phyloP scores from a whole-genome alignment of 805 yeast genomes.

The Myxozyma udenii region DNA sequence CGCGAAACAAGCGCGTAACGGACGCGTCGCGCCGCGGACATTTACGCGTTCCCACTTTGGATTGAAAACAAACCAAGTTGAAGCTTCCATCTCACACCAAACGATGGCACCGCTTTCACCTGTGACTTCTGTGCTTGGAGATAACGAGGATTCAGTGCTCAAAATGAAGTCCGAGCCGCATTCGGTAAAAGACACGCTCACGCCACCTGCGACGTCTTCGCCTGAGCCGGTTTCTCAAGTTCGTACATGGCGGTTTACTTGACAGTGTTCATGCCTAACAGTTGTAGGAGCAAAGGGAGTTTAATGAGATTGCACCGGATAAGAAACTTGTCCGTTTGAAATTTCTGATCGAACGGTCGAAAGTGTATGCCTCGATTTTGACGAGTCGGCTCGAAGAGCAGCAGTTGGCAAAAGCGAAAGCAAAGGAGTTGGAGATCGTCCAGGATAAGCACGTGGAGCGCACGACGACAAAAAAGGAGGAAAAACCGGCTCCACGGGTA shows the following conservation, averaged over 20 bases:
- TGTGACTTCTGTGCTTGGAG: too few species aligned
- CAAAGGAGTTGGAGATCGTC: neutral
- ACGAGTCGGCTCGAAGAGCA: conserved; percentile 59
- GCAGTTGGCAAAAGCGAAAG: conserved; percentile 24
- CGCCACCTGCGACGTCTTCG: conserved; percentile 25
- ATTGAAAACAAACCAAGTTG: neutral
- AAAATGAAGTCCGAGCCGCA: neutral
- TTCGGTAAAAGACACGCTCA: too few species aligned
- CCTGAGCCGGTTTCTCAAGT: conserved; percentile 18
- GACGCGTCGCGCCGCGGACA: too few species aligned
- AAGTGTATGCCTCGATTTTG: conserved; percentile 80
- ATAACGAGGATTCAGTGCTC: neutral
- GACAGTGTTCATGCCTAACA: neutral
- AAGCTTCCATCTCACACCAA: too few species aligned
- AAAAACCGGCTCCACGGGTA: neutral
- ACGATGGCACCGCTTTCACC: too few species aligned
- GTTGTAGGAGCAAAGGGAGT: conserved; percentile 25
- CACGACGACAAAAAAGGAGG: neutral
- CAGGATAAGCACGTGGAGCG: neutral
- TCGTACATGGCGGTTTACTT: neutral
- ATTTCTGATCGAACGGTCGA: conserved; percentile 79
- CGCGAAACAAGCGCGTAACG: too few species aligned
- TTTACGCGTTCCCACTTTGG: too few species aligned
- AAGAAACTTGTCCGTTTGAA: conserved; percentile 64
- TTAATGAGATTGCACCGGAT: conserved; percentile 49